Conservation (phyloP, 192 early-diverging fungal species). For the Mortierella hygrophila region DNA sequence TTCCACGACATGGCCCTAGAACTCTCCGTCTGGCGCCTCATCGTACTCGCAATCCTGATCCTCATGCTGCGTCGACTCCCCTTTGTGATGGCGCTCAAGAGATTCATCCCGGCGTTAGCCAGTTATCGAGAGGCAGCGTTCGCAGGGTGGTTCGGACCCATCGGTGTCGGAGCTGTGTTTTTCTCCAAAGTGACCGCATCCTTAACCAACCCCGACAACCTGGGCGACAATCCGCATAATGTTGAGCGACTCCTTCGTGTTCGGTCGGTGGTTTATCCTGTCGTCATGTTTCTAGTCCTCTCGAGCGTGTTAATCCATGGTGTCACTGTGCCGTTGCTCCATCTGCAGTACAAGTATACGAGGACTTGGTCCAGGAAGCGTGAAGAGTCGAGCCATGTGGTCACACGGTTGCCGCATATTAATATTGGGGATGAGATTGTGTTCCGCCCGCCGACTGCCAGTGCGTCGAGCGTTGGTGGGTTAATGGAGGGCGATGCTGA, state of each 20-base stretch:
- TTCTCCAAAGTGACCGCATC: slow-evolving; percentile 53
- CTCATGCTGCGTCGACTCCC: slow-evolving; percentile 82
- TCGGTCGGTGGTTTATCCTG: slow-evolving; percentile 57
- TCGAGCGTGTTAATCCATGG: slow-evolving; percentile 88
- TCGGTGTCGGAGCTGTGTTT: slow-evolving; percentile 69
- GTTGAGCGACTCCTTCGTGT: slow-evolving; percentile 30
- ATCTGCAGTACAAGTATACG: slow-evolving; percentile 54
- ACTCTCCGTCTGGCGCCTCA: slow-evolving; percentile 73
- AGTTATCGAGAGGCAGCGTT: slow-evolving; percentile 81
- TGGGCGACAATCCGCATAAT: slow-evolving; percentile 40
- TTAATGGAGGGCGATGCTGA: slow-evolving; percentile 9
- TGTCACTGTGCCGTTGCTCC: slow-evolving; percentile 73
- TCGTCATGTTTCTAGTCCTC: slow-evolving; percentile 81
- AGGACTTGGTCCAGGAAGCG: slow-evolving; percentile 51
- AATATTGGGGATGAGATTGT: slow-evolving; percentile 53
- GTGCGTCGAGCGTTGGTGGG: slow-evolving; percentile 14
- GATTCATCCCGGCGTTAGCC: slow-evolving; percentile 73
- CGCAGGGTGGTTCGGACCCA: slow-evolving; percentile 93
- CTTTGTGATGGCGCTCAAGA: slow-evolving; percentile 67
- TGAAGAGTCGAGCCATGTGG: slow-evolving; percentile 43
- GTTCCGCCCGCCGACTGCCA: slow-evolving; percentile 28
- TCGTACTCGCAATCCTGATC: slow-evolving; percentile 68
- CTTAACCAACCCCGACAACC: slow-evolving; percentile 32
- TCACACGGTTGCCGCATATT: slow-evolving; percentile 45
- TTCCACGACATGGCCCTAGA: slow-evolving; percentile 67